Evolutionary conservation across 345 rosid species (phyloP).

Genomic region (Acer saccharum): DNA sequence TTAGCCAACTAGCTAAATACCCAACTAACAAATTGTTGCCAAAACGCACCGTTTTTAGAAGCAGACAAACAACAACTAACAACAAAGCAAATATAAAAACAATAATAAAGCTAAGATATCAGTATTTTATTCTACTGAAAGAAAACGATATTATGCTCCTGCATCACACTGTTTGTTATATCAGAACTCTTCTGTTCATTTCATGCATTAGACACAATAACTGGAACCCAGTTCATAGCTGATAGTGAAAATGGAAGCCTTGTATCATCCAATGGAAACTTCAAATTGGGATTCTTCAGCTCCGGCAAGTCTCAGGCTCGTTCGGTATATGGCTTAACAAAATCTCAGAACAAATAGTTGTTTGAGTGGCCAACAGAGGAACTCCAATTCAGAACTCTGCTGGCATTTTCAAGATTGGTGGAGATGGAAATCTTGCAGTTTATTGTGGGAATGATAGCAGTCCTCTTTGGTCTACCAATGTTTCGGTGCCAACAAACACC

Average conservation of each 20-base stretch:
- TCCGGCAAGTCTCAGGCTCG: too few species aligned
- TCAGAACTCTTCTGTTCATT: not conserved
- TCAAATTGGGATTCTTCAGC: not conserved
- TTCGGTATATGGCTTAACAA: too few species aligned
- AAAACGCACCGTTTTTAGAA: too few species aligned
- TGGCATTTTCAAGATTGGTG: constrained; percentile 8
- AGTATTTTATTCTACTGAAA: too few species aligned
- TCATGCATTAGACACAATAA: constrained; percentile 11
- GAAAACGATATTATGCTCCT: too few species aligned
- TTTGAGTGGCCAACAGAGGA: not conserved
- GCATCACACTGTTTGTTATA: not conserved
- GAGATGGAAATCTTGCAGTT: constrained; percentile 24
- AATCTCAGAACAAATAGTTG: too few species aligned
- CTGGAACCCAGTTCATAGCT: not conserved
- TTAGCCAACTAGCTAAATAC: too few species aligned
- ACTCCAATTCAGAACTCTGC: constrained; percentile 17
- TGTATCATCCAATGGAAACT: constrained; percentile 5
- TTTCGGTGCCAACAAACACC: not conserved
- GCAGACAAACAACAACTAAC: too few species aligned
- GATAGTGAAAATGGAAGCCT: constrained; percentile 23
- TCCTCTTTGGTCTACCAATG: constrained; percentile 27
- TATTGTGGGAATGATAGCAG: not conserved
- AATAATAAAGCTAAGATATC: too few species aligned
- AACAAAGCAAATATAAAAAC: too few species aligned
- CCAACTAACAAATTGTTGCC: too few species aligned